Percentiles rank a stretch among this genome's conserved stretches.
Conservation (phyloP, 1,284 basidiomycete genomes). For the Cryptococcus sp. region DNA sequence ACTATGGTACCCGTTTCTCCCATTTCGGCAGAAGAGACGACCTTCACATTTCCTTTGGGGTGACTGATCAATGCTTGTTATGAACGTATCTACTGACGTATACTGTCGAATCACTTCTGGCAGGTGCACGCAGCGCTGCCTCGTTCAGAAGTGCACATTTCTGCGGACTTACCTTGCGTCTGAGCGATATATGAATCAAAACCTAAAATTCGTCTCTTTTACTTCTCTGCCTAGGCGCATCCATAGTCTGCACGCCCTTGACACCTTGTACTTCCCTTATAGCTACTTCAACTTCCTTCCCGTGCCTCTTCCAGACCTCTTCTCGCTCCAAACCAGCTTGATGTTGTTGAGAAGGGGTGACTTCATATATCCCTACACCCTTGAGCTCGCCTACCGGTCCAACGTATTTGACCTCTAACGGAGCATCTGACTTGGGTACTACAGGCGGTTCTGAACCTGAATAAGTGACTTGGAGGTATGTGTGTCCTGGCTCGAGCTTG, state of each 20-base stretch:
- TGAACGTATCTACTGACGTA: too few relatives aligned
- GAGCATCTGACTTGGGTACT: not conserved
- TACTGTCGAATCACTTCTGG: too few relatives aligned
- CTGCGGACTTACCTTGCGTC: too few relatives aligned
- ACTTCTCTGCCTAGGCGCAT: slow-evolving; percentile 36
- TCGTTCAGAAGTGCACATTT: too few relatives aligned
- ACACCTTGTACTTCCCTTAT: slow-evolving; percentile 34
- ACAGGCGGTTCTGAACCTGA: slow-evolving; percentile 12
- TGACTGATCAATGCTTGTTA: too few relatives aligned
- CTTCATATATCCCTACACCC: slow-evolving; percentile 47
- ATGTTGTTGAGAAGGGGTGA: slow-evolving; percentile 13
- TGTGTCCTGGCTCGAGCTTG: slow-evolving; percentile 30
- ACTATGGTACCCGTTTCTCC: not conserved
- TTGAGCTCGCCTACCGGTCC: slow-evolving; percentile 46
- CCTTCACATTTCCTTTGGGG: too few relatives aligned
- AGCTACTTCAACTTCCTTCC: slow-evolving; percentile 15
- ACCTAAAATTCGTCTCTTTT: slow-evolving; percentile 41
- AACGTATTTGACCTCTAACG: slow-evolving; percentile 25
- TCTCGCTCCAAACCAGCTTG: slow-evolving; percentile 10
- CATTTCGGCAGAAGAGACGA: too few relatives aligned
- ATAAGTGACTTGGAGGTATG: slow-evolving; percentile 44
- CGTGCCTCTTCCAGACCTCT: slow-evolving; percentile 15
- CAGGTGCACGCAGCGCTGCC: too few relatives aligned
- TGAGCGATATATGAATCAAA: not conserved
- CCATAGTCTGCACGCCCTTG: slow-evolving; percentile 29